Evolutionary conservation across 768 basidiomycete genomes (phyloP).

Genomic region (Calocybe gangraenosa): DNA sequence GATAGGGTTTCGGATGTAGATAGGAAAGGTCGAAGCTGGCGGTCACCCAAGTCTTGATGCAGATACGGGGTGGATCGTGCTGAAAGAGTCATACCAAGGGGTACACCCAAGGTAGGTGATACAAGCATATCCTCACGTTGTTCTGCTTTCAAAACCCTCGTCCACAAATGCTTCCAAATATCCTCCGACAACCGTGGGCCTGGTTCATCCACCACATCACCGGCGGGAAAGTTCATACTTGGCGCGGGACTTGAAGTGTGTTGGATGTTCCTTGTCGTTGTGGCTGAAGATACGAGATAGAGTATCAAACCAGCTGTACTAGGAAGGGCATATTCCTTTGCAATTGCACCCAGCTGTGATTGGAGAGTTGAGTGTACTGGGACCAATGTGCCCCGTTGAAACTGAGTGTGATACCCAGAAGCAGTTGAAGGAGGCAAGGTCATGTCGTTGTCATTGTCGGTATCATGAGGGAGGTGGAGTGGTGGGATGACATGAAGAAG

Average conservation of each 20-base stretch:
- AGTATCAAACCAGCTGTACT: conserved; percentile 79
- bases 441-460: conserved; percentile 42
- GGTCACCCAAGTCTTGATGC: conserved; percentile 25
- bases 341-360: conserved; percentile 81
- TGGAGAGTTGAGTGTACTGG: conserved; percentile 82
- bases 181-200: conserved; percentile 86
- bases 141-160: conserved; percentile 62
- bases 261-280: not conserved
- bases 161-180: conserved; percentile 87
- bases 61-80: conserved; percentile 39
- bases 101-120: conserved; percentile 27
- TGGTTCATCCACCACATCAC: conserved; percentile 43
- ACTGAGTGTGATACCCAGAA: conserved; percentile 76
- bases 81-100: conserved; percentile 38
- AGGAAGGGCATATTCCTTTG: conserved; percentile 90
- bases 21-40: conserved; percentile 42
- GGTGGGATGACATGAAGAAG: conserved; percentile 86
- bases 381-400: conserved; percentile 81
- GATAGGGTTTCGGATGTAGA: conserved; percentile 32
- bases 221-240: conserved; percentile 9
- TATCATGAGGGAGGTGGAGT: conserved; percentile 61
- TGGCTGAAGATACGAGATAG: conserved; percentile 56
- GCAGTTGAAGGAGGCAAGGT: conserved; percentile 51
- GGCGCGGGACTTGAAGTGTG: conserved; percentile 12
- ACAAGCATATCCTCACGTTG: conserved; percentile 39